Conservation (phyloP, 306 rosid species). For the Acacia crassicarpa region DNA sequence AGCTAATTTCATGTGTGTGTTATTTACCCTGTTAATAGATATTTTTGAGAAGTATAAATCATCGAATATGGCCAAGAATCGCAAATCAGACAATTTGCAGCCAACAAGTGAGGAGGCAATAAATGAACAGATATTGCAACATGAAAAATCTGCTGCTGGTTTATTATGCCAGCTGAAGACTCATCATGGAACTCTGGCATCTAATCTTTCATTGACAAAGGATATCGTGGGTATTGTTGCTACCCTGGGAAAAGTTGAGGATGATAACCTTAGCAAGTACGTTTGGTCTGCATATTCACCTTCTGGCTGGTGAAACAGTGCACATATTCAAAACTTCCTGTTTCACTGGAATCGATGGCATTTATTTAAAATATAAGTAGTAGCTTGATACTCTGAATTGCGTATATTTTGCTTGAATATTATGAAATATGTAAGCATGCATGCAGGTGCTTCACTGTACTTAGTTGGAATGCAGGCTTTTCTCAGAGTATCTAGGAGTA, state of each 20-base stretch:
- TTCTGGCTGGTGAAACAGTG: conserved; percentile 16
- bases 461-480: conserved; percentile 64
- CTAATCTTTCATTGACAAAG: conserved; percentile 48
- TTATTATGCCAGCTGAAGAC: conserved; percentile 59
- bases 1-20: conserved; percentile 25
- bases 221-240: conserved; percentile 85
- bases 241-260: conserved; percentile 63
- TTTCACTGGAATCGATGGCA: not conserved
- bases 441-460: conserved; percentile 26
- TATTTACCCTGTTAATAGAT: conserved; percentile 33
- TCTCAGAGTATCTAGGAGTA: conserved; percentile 74
- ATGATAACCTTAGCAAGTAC: conserved; percentile 69
- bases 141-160: conserved; percentile 75
- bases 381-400: conserved; percentile 7
- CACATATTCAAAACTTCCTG: conserved; percentile 21
- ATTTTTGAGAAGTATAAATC: conserved; percentile 51
- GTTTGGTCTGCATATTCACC: conserved; percentile 16
- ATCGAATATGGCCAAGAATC: conserved; percentile 39
- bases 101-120: conserved; percentile 53
- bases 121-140: conserved; percentile 52
- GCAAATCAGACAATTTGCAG: conserved; percentile 36
- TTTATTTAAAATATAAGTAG: conserved; percentile 2
- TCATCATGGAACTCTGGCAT: conserved; percentile 55
- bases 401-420: conserved; percentile 10
- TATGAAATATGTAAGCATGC: conserved; percentile 24